Evolutionary conservation across 176 grass and related monocot species (phyloP), one percentile per base, ranked within the genome.

Genomic region (Lolium rigidum): DNA sequence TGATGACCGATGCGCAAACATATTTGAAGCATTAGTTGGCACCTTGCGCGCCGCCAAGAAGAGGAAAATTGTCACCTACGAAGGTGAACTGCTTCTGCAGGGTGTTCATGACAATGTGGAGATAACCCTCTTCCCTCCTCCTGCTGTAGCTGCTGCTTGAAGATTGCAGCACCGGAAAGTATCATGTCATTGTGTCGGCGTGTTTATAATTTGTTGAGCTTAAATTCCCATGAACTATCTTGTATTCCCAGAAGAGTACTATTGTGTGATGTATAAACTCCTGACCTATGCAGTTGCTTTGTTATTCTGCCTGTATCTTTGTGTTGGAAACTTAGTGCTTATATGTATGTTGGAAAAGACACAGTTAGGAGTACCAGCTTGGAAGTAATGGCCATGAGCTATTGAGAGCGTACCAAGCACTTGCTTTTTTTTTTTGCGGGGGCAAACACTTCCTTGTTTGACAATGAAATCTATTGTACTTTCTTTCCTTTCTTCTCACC

Each of bases 31-130:
- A 38, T 66, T 98, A 51, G 95, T 98, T 20, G 93, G 95, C 59
- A 98, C 93, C 70, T 83, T 98, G 66, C 76, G 95, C 15, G 95
- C 95, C 0, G 89, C 93, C 12, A 98, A 98, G 81, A 95, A 93
- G 74, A 92, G 95, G 66, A 95, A 95, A 74, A 18, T 95, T 35
- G 52, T 98, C 65, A 85, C 79, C 18, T 98, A 94, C 52, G 90
- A 91, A 7, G 96, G 96, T 0, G 96, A 98, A 51, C 62, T 98
- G 78, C 91, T 98, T 65, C 92, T 98, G 69, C 96, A 98, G 75
- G 96, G 96, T 60, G 96, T 92, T 48, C 96, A 98, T 52, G 96
- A 94, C 91, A 94, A 95, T 74, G 93, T 94, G 63, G 93, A 98
- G 80, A 95, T 98, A 86, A 89, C 43, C 24, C 86, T 98, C 49